Evolutionary conservation across 129 eudicot species (phyloP), one percentile per base, ranked within the genome.

Genomic region (Tagetes patula): DNA sequence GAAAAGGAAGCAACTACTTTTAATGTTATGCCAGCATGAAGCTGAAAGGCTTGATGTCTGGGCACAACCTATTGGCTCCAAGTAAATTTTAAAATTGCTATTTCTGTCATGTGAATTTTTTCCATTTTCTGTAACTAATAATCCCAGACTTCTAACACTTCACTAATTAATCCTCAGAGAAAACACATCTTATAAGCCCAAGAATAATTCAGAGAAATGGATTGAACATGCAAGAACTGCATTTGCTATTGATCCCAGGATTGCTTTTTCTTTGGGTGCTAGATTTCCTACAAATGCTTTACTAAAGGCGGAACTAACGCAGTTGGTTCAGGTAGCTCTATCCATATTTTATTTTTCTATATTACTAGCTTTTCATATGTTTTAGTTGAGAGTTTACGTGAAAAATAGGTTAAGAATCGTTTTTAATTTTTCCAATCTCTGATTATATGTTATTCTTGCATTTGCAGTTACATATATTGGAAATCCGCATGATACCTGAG

Each of bases 21-120:
- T 90, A 79, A 86, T 94, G 99, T 80, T 94, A 48, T 90, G 99
- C 82, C 99, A 94, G 80, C 91, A 86, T 56, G 99, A 94, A 73
- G 93, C 96, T 67, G 97, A 94, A 69, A 85, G 99, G 74, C 99
- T 94, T 79, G 99, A 94, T 65, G 97, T 94, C 72, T 94, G 99
- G 99, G 97, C 99, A 58, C 94, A 88, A 47, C 97, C 99, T 82
- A 59, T 82, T 73, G 86, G 85, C 72, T 42, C 96, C 63, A 94
- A 94, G 99, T 94, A 90, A 80, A 55, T 68, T 43, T 11, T 33
- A 52, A 37, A 66, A 12, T 37, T 41, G 13, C 70, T 71, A 31
- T 34, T 49, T 43, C 49, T 43, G 6, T 45, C 55, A 60, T 56
- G 60, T 75, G 20, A 31, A 9, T 37, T 39, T 59, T 45, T 73